phyloP scores from a whole-genome alignment of 2,329 filamentous ascomycete genomes.

The Colletotrichum incanum region DNA sequence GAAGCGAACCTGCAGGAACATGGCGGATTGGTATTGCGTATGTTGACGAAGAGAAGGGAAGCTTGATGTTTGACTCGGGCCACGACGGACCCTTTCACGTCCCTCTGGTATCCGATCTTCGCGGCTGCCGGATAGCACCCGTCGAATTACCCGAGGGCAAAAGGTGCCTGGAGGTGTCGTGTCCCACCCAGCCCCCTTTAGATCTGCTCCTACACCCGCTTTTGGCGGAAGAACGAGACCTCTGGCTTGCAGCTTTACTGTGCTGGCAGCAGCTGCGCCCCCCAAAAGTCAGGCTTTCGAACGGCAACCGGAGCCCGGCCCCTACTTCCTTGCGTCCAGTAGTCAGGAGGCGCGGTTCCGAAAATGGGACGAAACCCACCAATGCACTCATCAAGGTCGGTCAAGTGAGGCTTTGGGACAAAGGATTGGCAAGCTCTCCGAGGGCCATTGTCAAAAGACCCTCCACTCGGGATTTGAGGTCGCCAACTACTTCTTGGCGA shows the following conservation, averaged over 20 bases:
- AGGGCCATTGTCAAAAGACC: constrained; percentile 70
- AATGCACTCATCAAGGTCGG: constrained; percentile 94
- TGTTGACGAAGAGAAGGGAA: constrained; percentile 83
- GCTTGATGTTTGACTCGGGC: constrained; percentile 81
- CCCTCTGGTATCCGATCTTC: constrained; percentile 79
- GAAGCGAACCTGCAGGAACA: constrained; percentile 70
- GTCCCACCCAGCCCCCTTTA: constrained; percentile 64
- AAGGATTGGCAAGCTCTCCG: constrained; percentile 71
- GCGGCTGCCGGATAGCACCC: constrained; percentile 79
- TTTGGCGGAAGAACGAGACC: constrained; percentile 77
- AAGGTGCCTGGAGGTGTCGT: constrained; percentile 68
- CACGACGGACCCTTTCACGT: constrained; percentile 76
- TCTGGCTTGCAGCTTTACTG: constrained; percentile 85
- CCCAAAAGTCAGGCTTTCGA: constrained; percentile 68
- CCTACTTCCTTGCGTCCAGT: constrained; percentile 55
- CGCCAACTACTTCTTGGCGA: constrained; percentile 79
- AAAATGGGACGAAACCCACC: constrained; percentile 48
- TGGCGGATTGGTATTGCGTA: constrained; percentile 84
- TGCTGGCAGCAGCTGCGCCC: constrained; percentile 86
- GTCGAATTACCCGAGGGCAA: constrained; percentile 63
- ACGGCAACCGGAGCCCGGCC: constrained; percentile 57
- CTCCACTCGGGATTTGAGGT: constrained; percentile 70
- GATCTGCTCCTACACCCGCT: constrained; percentile 78
- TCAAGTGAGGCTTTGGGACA: constrained; percentile 93
- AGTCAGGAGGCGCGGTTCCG: constrained; percentile 42